Conservation (phyloP, 208 protist species). For the Trypanosoma mega region DNA sequence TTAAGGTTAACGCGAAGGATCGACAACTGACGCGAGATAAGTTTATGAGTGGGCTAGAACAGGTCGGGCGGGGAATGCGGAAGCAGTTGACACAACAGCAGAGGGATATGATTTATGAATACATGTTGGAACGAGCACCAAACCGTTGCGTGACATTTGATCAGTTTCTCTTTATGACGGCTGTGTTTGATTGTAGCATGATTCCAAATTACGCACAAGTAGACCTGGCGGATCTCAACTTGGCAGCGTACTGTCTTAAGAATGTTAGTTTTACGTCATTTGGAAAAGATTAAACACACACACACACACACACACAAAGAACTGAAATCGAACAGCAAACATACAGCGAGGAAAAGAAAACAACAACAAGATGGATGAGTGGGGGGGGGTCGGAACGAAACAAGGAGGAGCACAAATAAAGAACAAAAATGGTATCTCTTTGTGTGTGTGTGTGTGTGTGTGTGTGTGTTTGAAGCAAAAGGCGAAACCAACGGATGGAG, state of each 20-base stretch:
- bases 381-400: background rate
- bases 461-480: background rate
- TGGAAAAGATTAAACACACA: conserved; percentile 13
- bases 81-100: conserved; percentile 77
- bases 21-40: conserved; percentile 51
- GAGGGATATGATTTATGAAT: conserved; percentile 77
- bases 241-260: conserved; percentile 45
- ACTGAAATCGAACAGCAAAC: background rate
- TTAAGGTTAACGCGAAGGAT: conserved; percentile 62
- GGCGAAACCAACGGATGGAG: background rate
- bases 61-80: conserved; percentile 73
- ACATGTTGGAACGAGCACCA: conserved; percentile 44
- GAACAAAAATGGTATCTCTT: background rate
- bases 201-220: conserved; percentile 20
- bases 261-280: conserved; percentile 61
- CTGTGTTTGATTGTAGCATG: conserved; percentile 62
- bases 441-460: background rate
- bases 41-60: conserved; percentile 66
- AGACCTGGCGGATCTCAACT: conserved; percentile 45
- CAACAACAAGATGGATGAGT: background rate
- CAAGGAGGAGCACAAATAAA: background rate
- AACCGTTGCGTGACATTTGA: conserved; percentile 52
- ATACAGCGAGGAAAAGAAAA: conserved; percentile 5
- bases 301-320: background rate
- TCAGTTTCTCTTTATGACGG: conserved; percentile 63